These are phyloP conservation scores for Leucoagaricus sp. DNA, from an alignment of 1,284 basidiomycete species.

Conservation along the genomic window DNA sequence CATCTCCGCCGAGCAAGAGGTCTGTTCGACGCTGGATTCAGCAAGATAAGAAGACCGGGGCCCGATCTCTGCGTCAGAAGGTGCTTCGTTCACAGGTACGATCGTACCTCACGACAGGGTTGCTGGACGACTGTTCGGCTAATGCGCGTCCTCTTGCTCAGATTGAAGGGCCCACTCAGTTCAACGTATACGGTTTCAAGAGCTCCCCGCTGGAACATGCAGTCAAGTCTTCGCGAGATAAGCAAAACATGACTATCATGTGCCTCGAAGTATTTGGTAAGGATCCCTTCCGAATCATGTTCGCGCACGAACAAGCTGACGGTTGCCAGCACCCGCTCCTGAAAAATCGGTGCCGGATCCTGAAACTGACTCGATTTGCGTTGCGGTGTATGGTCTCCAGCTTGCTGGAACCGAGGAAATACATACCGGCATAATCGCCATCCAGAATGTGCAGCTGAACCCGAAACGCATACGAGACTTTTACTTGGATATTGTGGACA, in stretches of 20 bases:
- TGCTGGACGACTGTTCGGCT: too few species aligned
- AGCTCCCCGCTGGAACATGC: slow-evolving; percentile 48
- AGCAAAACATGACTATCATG: slow-evolving; percentile 79
- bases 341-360: slow-evolving; percentile 68
- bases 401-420: slow-evolving; percentile 26
- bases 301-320: not conserved
- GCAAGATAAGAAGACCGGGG: slow-evolving; percentile 17
- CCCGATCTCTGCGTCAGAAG: slow-evolving; percentile 13
- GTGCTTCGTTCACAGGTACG: slow-evolving; percentile 58
- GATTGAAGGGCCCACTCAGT: slow-evolving; percentile 81
- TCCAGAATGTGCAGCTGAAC: slow-evolving; percentile 44
- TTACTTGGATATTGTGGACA: slow-evolving; percentile 57
- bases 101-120: too few species aligned
- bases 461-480: slow-evolving; percentile 44
- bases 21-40: slow-evolving; percentile 51
- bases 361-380: slow-evolving; percentile 67
- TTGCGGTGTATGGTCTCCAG: slow-evolving; percentile 51
- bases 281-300: slow-evolving; percentile 18
- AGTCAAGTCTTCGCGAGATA: slow-evolving; percentile 46
- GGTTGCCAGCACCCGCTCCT: slow-evolving; percentile 38
- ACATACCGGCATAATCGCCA: slow-evolving; percentile 62
- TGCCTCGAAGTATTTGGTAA: slow-evolving; percentile 85
- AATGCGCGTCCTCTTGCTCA: slow-evolving; percentile 30
- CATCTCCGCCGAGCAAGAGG: slow-evolving; percentile 62
- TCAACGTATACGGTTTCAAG: slow-evolving; percentile 68